phyloP scores from a whole-genome alignment of 2,329 filamentous ascomycete species.

The Apiospora kogelbergensis region DNA sequence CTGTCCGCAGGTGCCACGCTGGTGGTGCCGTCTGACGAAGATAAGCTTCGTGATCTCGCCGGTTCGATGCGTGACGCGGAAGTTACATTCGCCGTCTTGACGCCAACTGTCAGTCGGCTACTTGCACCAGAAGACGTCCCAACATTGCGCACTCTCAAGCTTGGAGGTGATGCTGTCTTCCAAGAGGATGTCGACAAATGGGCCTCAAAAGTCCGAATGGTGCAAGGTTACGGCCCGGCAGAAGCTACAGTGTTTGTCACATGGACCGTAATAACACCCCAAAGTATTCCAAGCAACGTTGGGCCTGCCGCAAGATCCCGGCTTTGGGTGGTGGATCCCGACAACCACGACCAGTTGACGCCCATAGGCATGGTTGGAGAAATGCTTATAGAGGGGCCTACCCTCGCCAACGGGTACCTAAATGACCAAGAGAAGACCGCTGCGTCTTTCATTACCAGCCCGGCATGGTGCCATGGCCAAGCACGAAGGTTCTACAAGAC shows the following conservation, averaged over 20 bases:
- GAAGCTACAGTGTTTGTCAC: neutral
- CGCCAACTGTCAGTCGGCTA: neutral
- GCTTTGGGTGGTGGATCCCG: conserved; percentile 15
- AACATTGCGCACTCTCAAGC: neutral
- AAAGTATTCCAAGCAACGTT: neutral
- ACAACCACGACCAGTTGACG: conserved; percentile 9
- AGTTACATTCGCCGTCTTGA: conserved; percentile 27
- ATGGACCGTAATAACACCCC: neutral
- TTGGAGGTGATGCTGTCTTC: neutral
- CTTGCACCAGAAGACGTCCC: conserved; percentile 20
- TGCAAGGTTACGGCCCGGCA: neutral
- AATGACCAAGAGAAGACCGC: conserved; percentile 21
- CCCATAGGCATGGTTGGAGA: conserved; percentile 14
- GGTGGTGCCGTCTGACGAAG: conserved; percentile 11
- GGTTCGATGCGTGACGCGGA: conserved; percentile 31
- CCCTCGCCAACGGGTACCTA: conserved; percentile 29
- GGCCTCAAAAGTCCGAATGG: neutral
- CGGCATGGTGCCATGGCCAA: conserved; percentile 8
- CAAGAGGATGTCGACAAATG: neutral
- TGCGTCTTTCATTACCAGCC: conserved; percentile 24
- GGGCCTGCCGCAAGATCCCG: conserved; percentile 9
- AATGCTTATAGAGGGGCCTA: conserved; percentile 15
- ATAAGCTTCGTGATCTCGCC: neutral
- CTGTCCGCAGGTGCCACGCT: conserved; percentile 10
- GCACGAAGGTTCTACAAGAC: conserved; percentile 13